Evolutionary conservation across 306 rosid species (phyloP), one percentile per base, ranked within the genome.

Genomic region (Vigna angularis): DNA sequence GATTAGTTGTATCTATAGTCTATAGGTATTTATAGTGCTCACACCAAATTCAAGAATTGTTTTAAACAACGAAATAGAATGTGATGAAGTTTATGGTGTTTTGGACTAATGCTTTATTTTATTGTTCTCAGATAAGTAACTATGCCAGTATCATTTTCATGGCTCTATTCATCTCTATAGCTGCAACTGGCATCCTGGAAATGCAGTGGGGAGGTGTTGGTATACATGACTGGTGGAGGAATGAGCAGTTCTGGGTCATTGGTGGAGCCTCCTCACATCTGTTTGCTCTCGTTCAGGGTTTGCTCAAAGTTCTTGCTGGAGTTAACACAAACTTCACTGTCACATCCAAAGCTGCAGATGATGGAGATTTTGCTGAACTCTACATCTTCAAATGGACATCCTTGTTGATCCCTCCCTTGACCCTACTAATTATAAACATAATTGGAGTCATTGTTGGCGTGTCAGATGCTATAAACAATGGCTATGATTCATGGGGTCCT

Each of bases 121-220:
- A 18, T 56, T 52, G 51, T 78, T 28, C 72, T 56, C 97, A 94
- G 98, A 90, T 94, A 64, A 91, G 94, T 90, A 90, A 94, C 88
- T 94, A 89, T 59, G 97, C 97, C 8, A 94, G 97, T 48, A 76
- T 91, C 9, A 53, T 94, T 56, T 94, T 94, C 89, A 90, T 94
- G 74, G 97, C 89, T 12, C 98, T 94, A 68, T 94, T 94, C 89
- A 68, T 94, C 49, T 90, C 93, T 59, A 94, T 94, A 11, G 97
- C 98, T 48, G 96, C 93, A 8, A 91, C 98, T 0, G 52, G 97
- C 69, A 85, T 94, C 80, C 86, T 94, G 1, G 98, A 94, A 87
- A 94, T 94, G 97, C 97, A 91, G 57, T 94, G 98, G 98, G 98
- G 98, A 84, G 85, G 90, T 6, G 96, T 94, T 9, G 97, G 96